Evolutionary conservation across 768 basidiomycete genomes (phyloP).

Genomic region (Termitomyces sp.): DNA sequence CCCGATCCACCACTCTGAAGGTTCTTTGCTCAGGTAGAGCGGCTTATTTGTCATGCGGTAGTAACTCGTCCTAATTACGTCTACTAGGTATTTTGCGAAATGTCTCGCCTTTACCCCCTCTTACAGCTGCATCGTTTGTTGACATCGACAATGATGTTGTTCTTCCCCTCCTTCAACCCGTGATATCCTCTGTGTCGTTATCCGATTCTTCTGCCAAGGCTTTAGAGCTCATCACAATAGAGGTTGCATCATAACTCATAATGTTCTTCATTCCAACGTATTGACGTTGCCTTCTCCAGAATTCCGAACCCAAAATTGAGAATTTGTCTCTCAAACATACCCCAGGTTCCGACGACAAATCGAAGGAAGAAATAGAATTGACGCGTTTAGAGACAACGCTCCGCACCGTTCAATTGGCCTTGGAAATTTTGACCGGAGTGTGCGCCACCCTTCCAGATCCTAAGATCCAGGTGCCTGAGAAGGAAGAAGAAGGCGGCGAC

Average conservation of each 20-base stretch:
- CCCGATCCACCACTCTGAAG: conserved; percentile 47
- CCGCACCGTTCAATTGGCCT: conserved; percentile 73
- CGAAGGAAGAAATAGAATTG: conserved; percentile 63
- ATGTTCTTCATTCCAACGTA: neutral
- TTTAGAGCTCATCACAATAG: conserved; percentile 46
- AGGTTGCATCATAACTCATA: conserved; percentile 33
- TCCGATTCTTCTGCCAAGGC: conserved; percentile 44
- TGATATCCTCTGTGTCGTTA: conserved; percentile 59
- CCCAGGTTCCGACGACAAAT: conserved; percentile 76
- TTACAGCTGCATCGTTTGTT: conserved; percentile 53
- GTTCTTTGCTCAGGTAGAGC: conserved; percentile 68
- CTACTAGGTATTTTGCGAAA: conserved; percentile 70
- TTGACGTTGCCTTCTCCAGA: conserved; percentile 26
- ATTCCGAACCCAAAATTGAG: conserved; percentile 47
- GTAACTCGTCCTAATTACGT: neutral
- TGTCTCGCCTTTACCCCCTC: conserved; percentile 71
- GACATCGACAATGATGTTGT: conserved; percentile 73
- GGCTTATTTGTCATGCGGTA: neutral
- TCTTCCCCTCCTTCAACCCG: conserved; percentile 65
- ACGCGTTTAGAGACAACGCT: conserved; percentile 70
- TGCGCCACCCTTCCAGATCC: conserved; percentile 87
- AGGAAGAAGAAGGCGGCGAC: conserved; percentile 35
- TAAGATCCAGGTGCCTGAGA: conserved; percentile 35
- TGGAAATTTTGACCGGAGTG: conserved; percentile 85
- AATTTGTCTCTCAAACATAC: conserved; percentile 59